Conservation (phyloP, 306 rosid genomes). For the Bauhinia variegata region DNA sequence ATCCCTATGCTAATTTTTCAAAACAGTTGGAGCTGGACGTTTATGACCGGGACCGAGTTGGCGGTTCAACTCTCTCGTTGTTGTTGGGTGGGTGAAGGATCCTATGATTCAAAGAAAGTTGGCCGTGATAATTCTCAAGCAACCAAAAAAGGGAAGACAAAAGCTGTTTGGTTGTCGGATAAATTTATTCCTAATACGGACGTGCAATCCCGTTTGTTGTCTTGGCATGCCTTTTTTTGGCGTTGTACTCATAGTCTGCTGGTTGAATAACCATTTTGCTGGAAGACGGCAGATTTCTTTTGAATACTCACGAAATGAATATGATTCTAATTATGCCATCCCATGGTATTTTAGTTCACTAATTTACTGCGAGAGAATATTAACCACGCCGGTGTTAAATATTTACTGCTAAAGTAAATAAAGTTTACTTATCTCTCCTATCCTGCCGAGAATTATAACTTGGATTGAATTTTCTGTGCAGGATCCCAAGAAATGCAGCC, state of each 20-base stretch:
- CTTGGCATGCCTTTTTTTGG: conserved; percentile 38
- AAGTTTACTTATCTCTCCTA: neutral
- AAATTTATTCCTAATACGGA: conserved; percentile 28
- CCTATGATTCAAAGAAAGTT: conserved; percentile 19
- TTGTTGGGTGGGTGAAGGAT: conserved; percentile 36
- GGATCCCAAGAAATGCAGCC: conserved; percentile 85
- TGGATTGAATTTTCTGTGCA: conserved; percentile 34
- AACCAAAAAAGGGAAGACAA: neutral
- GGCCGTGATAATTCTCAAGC: neutral
- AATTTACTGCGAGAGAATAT: too few species aligned
- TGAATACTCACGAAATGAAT: conserved; percentile 16
- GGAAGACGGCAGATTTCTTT: conserved; percentile 35
- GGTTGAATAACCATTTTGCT: conserved; percentile 17
- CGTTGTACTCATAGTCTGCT: conserved; percentile 33
- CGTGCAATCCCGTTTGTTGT: conserved; percentile 33
- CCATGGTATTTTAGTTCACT: too few species aligned
- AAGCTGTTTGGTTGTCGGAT: conserved; percentile 26
- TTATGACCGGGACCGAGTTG: conserved; percentile 29
- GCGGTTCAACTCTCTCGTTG: conserved; percentile 37
- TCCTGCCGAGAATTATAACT: conserved; percentile 16
- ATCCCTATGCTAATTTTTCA: conserved; percentile 28
- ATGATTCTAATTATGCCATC: too few species aligned
- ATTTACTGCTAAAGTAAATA: too few species aligned
- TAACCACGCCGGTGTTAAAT: too few species aligned
- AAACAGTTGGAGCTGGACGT: neutral